A percentile compares a stretch with the other conserved stretches of the same genome.
Conservation (phyloP, 345 rosid genomes). For the Pistacia vera region DNA sequence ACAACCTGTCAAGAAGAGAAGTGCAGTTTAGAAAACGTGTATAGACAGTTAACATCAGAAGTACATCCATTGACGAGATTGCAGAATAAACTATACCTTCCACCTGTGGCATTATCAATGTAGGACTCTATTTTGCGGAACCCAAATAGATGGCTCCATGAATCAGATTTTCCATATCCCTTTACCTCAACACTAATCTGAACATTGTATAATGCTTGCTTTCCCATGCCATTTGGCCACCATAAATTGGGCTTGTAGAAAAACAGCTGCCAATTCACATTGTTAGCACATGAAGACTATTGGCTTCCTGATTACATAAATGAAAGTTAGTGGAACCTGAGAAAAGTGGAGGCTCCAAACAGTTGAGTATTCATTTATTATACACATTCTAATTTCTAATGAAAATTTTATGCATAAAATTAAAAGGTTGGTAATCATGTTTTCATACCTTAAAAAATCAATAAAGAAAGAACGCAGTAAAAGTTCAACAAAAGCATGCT, state of each 20-base stretch:
- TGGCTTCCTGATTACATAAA: neutral
- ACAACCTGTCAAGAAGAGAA: slow-evolving; percentile 54
- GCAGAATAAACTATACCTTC: slow-evolving; percentile 52
- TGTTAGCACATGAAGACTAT: slow-evolving; percentile 15
- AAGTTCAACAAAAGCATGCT: neutral
- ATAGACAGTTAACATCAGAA: neutral
- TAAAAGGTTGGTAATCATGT: neutral
- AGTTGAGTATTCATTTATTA: neutral
- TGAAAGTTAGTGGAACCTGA: slow-evolving; percentile 10
- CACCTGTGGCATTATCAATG: slow-evolving; percentile 80
- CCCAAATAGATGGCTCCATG: slow-evolving; percentile 83
- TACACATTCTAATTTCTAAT: neutral
- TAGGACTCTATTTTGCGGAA: slow-evolving; percentile 87
- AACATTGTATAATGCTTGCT: slow-evolving; percentile 78
- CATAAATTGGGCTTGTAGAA: slow-evolving; percentile 96
- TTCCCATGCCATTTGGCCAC: slow-evolving; percentile 99
- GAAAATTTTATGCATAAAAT: neutral
- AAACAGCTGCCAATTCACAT: slow-evolving; percentile 59
- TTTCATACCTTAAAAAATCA: neutral
- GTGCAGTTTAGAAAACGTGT: slow-evolving; percentile 18
- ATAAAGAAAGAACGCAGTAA: neutral
- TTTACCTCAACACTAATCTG: slow-evolving; percentile 65
- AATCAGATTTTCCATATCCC: slow-evolving; percentile 83
- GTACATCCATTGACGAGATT: neutral
- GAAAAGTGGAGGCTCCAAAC: neutral